phyloP scores from a whole-genome alignment of 1,284 basidiomycete species.

The Irpex sp. region DNA sequence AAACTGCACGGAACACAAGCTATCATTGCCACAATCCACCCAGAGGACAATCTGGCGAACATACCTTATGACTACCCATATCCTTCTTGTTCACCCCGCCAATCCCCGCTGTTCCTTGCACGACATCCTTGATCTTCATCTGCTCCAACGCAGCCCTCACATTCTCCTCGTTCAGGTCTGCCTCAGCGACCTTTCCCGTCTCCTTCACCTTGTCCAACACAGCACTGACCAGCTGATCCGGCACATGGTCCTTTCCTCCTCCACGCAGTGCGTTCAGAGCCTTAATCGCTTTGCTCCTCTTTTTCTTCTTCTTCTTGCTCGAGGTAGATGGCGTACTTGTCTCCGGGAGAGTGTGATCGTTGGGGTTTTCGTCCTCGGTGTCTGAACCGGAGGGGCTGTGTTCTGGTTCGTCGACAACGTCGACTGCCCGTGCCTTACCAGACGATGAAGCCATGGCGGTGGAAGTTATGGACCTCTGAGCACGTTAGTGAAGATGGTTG shows the following conservation, averaged over 20 bases:
- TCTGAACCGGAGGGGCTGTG: slow-evolving; percentile 31
- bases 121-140: slow-evolving; percentile 70
- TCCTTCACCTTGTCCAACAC: slow-evolving; percentile 61
- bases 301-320: slow-evolving; percentile 76
- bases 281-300: slow-evolving; percentile 62
- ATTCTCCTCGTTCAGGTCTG: slow-evolving; percentile 45
- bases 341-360: slow-evolving; percentile 23
- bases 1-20: slow-evolving; percentile 53
- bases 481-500: background rate
- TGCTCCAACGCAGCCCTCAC: slow-evolving; percentile 61
- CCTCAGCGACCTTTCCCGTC: slow-evolving; percentile 44
- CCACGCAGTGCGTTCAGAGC: slow-evolving; percentile 46
- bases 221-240: slow-evolving; percentile 55
- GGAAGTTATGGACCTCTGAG: background rate
- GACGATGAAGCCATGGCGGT: slow-evolving; percentile 20
- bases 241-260: slow-evolving; percentile 47
- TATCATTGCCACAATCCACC: slow-evolving; percentile 4
- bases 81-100: slow-evolving; percentile 75
- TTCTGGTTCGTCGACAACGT: slow-evolving; percentile 35
- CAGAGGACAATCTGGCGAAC: slow-evolving; percentile 15
- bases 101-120: slow-evolving; percentile 66
- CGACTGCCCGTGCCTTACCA: slow-evolving; percentile 36
- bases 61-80: slow-evolving; percentile 83
- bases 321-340: slow-evolving; percentile 28
- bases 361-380: slow-evolving; percentile 26